phyloP scores from a whole-genome alignment of 2,329 filamentous ascomycete genomes.

The Pseudocercospora musae region DNA sequence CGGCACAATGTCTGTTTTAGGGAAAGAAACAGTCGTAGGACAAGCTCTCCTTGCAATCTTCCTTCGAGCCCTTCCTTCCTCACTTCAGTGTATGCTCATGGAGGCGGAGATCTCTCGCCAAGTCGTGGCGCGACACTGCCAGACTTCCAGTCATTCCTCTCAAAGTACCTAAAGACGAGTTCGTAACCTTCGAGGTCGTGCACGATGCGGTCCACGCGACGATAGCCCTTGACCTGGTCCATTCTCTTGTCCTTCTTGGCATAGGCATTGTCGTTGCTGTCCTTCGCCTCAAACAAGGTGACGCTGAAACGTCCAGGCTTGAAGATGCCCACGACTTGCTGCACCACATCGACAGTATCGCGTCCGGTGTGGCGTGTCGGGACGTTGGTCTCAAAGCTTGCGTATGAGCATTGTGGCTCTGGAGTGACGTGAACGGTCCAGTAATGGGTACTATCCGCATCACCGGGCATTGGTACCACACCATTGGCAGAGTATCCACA shows the following conservation, averaged over 20 bases:
- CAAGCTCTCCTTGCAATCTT: not conserved
- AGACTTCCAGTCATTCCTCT: constrained; percentile 77
- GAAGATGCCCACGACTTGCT: constrained; percentile 94
- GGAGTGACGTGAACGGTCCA: constrained; percentile 98
- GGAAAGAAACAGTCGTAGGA: not conserved
- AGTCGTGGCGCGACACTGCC: constrained; percentile 55
- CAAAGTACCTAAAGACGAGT: constrained; percentile 93
- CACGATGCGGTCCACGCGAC: constrained; percentile 87
- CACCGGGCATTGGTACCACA: constrained; percentile 73
- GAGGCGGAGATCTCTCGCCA: constrained; percentile 47
- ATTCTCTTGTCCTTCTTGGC: constrained; percentile 53
- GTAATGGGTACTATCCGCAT: constrained; percentile 64
- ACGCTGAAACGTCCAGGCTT: constrained; percentile 96
- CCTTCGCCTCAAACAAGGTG: constrained; percentile 90
- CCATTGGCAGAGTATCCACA: constrained; percentile 98
- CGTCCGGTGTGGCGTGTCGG: constrained; percentile 82
- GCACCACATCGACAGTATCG: constrained; percentile 83
- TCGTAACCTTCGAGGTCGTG: constrained; percentile 98
- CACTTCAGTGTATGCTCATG: not conserved
- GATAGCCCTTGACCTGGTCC: constrained; percentile 81
- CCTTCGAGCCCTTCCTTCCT: not conserved
- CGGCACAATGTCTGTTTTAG: not conserved
- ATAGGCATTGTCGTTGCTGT: constrained; percentile 41
- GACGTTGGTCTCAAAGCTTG: constrained; percentile 97
- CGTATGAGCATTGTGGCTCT: constrained; percentile 94